These are phyloP conservation scores for Diacronema lutheri DNA, from an alignment of 78 protist species.

Conservation along the genomic window DNA sequence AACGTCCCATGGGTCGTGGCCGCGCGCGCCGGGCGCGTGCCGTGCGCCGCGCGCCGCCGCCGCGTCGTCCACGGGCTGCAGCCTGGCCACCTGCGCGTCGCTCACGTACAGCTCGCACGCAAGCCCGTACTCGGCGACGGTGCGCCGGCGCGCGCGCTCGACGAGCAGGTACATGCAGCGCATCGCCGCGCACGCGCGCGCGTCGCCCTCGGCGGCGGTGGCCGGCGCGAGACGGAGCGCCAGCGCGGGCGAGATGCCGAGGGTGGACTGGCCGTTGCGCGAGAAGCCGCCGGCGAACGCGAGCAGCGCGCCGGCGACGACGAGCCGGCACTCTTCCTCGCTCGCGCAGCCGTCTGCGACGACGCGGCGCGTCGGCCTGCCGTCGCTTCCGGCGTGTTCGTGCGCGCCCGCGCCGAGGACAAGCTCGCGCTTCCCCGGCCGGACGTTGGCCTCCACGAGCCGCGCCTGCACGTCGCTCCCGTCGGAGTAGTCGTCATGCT, in stretches of 20 bases:
- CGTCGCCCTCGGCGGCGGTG: neutral
- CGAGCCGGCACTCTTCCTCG: neutral
- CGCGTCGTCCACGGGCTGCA: neutral
- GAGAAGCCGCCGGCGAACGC: neutral
- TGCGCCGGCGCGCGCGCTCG: slow-evolving; percentile 8
- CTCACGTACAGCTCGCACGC: neutral
- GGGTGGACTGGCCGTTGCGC: slow-evolving; percentile 14
- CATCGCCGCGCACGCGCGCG: neutral
- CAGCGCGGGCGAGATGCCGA: slow-evolving; percentile 3
- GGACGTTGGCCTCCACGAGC: neutral
- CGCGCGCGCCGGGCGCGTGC: no score
- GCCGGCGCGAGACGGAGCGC: neutral
- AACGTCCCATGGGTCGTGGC: neutral
- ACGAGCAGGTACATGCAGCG: neutral
- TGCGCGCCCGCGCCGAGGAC: neutral
- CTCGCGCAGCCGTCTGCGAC: neutral
- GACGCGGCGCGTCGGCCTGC: neutral
- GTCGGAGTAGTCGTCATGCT: neutral
- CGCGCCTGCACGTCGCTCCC: neutral
- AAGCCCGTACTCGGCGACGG: neutral
- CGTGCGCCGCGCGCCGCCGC: neutral
- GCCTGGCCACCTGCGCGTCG: slow-evolving; percentile 5
- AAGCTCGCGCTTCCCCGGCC: neutral
- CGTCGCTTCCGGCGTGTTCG: neutral
- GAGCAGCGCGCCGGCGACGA: neutral